Conservation (phyloP, 768 basidiomycete species). For the Amanita exitialis region DNA sequence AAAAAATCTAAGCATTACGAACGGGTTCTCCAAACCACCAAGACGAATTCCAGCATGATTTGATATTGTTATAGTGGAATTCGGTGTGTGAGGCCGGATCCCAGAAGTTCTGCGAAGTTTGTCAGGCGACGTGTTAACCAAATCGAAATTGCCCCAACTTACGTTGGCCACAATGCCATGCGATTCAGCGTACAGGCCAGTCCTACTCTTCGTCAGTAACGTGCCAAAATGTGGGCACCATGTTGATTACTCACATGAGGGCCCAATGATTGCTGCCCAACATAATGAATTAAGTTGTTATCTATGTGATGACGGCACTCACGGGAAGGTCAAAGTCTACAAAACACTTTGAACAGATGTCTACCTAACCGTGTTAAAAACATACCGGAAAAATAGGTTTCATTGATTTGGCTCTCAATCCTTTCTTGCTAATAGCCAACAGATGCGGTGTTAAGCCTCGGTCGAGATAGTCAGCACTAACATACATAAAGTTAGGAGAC, state of each 20-base stretch:
- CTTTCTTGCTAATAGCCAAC: slow-evolving; percentile 69
- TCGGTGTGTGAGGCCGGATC: slow-evolving; percentile 54
- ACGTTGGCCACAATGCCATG: slow-evolving; percentile 91
- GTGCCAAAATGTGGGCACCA: background rate
- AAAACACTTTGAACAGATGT: slow-evolving; percentile 8
- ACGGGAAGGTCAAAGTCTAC: slow-evolving; percentile 88
- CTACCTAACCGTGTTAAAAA: background rate
- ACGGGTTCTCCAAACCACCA: slow-evolving; percentile 95
- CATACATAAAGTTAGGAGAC: slow-evolving; percentile 8
- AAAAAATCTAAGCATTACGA: slow-evolving; percentile 7
- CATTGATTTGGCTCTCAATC: slow-evolving; percentile 83
- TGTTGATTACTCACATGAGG: slow-evolving; percentile 45
- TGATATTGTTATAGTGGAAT: slow-evolving; percentile 62
- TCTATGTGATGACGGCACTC: slow-evolving; percentile 21
- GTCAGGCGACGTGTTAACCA: background rate
- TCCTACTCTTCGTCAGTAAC: slow-evolving; percentile 38
- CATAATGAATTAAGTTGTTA: background rate
- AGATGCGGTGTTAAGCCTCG: slow-evolving; percentile 79
- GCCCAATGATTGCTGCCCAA: slow-evolving; percentile 76
- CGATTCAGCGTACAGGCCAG: slow-evolving; percentile 81
- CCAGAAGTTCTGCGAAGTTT: slow-evolving; percentile 63
- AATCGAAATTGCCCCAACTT: slow-evolving; percentile 11
- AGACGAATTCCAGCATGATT: slow-evolving; percentile 49
- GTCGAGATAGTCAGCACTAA: slow-evolving; percentile 80
- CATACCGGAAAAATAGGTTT: slow-evolving; percentile 76